Evolutionary conservation across 768 basidiomycete genomes (phyloP).

Genomic region (Basidioascus undulatus): DNA sequence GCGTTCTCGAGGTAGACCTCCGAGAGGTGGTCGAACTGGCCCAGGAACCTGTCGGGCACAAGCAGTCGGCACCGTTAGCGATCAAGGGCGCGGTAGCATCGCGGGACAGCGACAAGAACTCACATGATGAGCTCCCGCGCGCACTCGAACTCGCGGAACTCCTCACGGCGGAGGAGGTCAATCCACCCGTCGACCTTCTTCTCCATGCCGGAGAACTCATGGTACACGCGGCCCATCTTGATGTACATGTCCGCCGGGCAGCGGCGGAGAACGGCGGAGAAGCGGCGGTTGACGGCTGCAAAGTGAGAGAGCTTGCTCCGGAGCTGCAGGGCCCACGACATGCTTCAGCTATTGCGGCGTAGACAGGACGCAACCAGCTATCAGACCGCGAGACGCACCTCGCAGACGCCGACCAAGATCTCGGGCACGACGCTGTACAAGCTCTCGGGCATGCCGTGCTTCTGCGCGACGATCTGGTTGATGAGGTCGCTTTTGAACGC

Average conservation of each 20-base stretch:
- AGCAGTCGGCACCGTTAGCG: not conserved
- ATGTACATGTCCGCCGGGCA: constrained; percentile 72
- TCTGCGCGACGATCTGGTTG: constrained; percentile 53
- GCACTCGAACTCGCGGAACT: constrained; percentile 83
- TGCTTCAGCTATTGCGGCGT: not conserved
- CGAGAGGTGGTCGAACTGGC: constrained; percentile 77
- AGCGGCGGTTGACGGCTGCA: constrained; percentile 65
- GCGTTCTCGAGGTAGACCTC: constrained; percentile 63
- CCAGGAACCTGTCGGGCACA: constrained; percentile 41
- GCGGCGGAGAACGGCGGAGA: constrained; percentile 53
- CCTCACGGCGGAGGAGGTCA: constrained; percentile 56
- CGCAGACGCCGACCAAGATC: constrained; percentile 73
- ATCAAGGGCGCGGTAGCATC: not conserved
- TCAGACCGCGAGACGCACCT: constrained; percentile 43
- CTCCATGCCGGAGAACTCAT: constrained; percentile 69
- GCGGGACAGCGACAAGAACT: too few relatives aligned
- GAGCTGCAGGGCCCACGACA: constrained; percentile 29
- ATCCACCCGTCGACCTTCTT: constrained; percentile 80
- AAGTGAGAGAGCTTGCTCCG: constrained; percentile 57
- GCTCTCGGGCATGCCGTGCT: constrained; percentile 61
- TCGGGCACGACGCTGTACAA: constrained; percentile 64
- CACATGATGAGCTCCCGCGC: constrained; percentile 72
- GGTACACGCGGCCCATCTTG: constrained; percentile 53
- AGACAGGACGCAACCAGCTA: not conserved
- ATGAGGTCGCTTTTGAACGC: constrained; percentile 70